These are phyloP conservation scores for Lentinula novae-zelandiae DNA, from an alignment of 1,284 basidiomycete species.

Conservation along the genomic window DNA sequence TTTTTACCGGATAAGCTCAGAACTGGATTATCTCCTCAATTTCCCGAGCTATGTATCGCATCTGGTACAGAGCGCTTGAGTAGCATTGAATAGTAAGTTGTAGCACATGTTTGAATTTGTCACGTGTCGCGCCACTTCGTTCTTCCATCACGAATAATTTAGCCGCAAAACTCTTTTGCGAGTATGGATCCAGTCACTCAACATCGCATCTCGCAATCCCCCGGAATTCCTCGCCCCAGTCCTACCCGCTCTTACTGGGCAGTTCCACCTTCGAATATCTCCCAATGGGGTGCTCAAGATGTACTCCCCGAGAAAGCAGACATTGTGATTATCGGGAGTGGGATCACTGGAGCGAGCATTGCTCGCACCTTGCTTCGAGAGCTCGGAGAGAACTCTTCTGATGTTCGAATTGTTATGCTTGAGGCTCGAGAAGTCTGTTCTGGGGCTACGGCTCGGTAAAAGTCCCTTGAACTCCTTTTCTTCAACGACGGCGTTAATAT, in stretches of 20 bases:
- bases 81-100: too few species aligned
- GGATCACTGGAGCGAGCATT: constrained; percentile 63
- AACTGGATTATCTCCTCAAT: too few species aligned
- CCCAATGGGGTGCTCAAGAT: constrained; percentile 32
- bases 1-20: too few species aligned
- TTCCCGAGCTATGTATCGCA: too few species aligned
- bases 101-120: too few species aligned
- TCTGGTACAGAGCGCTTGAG: too few species aligned
- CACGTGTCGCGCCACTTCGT: too few species aligned
- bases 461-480: background rate
- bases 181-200: too few species aligned
- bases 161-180: too few species aligned
- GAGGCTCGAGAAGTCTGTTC: constrained; percentile 69
- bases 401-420: constrained; percentile 50
- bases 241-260: constrained; percentile 61
- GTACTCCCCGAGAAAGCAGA: constrained; percentile 50
- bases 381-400: constrained; percentile 18
- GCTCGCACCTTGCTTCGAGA: constrained; percentile 48
- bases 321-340: constrained; percentile 66
- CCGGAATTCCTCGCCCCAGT: constrained; percentile 54
- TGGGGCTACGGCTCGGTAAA: constrained; percentile 65
- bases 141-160: too few species aligned
- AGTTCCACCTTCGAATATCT: constrained; percentile 47
- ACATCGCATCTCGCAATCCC: constrained; percentile 38
- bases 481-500: too few species aligned